These are phyloP conservation scores for Sparassis latifolia DNA, from an alignment of 1,284 basidiomycete species.

Conservation along the genomic window DNA sequence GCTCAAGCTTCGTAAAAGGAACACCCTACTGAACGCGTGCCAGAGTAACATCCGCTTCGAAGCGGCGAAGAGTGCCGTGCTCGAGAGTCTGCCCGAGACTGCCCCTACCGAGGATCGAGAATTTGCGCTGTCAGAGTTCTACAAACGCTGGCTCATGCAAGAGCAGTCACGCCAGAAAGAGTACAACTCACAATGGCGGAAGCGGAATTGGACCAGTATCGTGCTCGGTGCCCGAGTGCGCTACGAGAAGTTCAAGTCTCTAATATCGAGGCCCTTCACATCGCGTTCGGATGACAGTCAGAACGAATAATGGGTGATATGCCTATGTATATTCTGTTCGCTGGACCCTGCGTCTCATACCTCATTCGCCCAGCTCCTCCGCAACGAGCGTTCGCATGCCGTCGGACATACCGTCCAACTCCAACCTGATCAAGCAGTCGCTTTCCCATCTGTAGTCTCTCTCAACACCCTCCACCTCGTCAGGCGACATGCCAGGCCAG, in stretches of 20 bases:
- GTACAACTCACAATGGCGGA: conserved; percentile 61
- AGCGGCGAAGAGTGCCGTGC: conserved; percentile 48
- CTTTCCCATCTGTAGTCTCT: conserved; percentile 58
- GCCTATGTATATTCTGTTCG: conserved; percentile 10
- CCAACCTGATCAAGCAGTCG: conserved; percentile 45
- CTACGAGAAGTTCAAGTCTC: conserved; percentile 33
- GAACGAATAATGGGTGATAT: conserved; percentile 1
- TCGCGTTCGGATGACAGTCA: conserved; percentile 1
- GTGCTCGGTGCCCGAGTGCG: conserved; percentile 45
- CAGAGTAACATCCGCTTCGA: conserved; percentile 74
- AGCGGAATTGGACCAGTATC: conserved; percentile 49
- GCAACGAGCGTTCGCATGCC: conserved; percentile 55
- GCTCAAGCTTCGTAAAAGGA: conserved; percentile 22
- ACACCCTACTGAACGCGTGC: not conserved
- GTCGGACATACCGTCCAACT: conserved; percentile 52
- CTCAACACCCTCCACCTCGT: conserved; percentile 50
- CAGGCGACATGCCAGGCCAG: conserved; percentile 62
- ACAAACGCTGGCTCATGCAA: conserved; percentile 63
- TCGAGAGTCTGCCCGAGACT: conserved; percentile 48
- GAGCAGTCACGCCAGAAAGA: conserved; percentile 48
- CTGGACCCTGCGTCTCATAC: no score
- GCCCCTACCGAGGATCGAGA: conserved; percentile 51
- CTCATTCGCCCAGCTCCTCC: conserved; percentile 28
- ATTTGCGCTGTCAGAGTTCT: conserved; percentile 61
- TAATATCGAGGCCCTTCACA: conserved; percentile 15